phyloP scores from a whole-genome alignment of 1,284 basidiomycete species.

The Heliocybe sulcata region DNA sequence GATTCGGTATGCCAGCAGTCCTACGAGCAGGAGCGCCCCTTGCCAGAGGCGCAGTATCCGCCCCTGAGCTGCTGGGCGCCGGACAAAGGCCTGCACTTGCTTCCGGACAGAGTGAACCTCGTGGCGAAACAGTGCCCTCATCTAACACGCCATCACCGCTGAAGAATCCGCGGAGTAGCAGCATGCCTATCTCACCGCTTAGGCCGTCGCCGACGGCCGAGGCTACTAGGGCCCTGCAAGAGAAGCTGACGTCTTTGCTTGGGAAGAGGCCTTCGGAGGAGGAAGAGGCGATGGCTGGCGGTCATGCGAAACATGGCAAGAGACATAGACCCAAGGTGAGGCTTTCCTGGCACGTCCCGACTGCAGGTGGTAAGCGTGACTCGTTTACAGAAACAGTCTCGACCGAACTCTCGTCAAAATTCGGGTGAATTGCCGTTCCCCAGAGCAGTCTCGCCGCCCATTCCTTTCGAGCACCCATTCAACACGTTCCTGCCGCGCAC shows the following conservation, averaged over 20 bases:
- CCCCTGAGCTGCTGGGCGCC: neutral
- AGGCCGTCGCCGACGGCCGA: conserved; percentile 28
- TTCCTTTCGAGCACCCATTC: conserved; percentile 12
- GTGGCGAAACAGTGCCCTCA: neutral
- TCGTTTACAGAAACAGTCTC: conserved; percentile 24
- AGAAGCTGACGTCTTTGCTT: conserved; percentile 55
- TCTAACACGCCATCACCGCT: conserved; percentile 36
- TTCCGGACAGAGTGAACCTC: neutral
- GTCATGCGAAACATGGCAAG: conserved; percentile 26
- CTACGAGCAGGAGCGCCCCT: neutral
- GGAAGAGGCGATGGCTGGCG: conserved; percentile 14
- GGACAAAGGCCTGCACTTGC: neutral
- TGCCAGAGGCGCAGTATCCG: neutral
- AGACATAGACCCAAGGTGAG: conserved; percentile 32
- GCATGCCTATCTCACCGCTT: conserved; percentile 11
- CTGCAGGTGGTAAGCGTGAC: too few relatives aligned
- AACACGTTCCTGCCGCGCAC: conserved; percentile 19
- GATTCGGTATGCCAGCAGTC: neutral
- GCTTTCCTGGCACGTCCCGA: too few relatives aligned
- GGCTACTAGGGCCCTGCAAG: conserved; percentile 46
- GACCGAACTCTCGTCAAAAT: conserved; percentile 25
- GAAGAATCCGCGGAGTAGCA: conserved; percentile 29
- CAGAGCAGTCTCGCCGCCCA: conserved; percentile 6
- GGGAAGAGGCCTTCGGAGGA: conserved; percentile 54
- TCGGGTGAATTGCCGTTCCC: neutral